Percentiles rank a stretch among this genome's conserved stretches.
These are phyloP conservation scores for Monosiga brevicollis DNA, from an alignment of 78 protist genomes.

Conservation along the genomic window DNA sequence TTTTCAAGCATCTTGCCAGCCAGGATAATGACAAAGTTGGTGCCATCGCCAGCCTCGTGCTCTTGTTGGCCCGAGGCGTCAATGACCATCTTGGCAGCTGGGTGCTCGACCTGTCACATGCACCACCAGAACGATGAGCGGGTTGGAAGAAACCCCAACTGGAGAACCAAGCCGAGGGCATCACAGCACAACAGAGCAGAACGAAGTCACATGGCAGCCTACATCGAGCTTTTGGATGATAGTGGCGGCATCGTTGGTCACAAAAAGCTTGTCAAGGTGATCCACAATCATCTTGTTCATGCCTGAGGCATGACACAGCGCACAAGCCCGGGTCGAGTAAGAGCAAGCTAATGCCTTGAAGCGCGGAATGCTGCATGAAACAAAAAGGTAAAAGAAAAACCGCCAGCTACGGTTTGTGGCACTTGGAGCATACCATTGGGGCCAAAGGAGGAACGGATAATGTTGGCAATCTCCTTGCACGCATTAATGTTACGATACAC, in stretches of 20 bases:
- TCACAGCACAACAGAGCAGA: background rate
- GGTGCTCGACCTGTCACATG: constrained; percentile 82
- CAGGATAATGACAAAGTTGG: constrained; percentile 85
- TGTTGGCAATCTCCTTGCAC: constrained; percentile 74
- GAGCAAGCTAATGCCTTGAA: background rate
- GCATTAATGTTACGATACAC: constrained; percentile 88
- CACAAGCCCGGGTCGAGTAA: background rate
- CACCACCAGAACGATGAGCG: constrained; percentile 10
- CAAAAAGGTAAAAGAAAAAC: background rate
- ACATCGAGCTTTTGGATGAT: constrained; percentile 91
- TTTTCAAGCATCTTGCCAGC: constrained; percentile 93
- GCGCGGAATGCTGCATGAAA: background rate
- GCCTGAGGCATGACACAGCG: constrained; percentile 20
- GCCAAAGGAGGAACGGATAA: constrained; percentile 90
- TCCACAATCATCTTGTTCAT: constrained; percentile 97
- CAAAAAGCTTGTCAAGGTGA: constrained; percentile 93
- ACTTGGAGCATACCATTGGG: constrained; percentile 84
- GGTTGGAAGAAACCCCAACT: background rate
- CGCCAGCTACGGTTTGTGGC: background rate
- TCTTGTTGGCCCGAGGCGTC: constrained; percentile 91
- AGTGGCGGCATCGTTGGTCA: constrained; percentile 97
- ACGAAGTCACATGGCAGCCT: background rate
- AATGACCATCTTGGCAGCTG: constrained; percentile 96
- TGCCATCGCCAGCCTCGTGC: constrained; percentile 96
- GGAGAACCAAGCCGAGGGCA: background rate